Evolutionary conservation across 306 rosid species (phyloP).

Genomic region (Echinosophora koreensis): DNA sequence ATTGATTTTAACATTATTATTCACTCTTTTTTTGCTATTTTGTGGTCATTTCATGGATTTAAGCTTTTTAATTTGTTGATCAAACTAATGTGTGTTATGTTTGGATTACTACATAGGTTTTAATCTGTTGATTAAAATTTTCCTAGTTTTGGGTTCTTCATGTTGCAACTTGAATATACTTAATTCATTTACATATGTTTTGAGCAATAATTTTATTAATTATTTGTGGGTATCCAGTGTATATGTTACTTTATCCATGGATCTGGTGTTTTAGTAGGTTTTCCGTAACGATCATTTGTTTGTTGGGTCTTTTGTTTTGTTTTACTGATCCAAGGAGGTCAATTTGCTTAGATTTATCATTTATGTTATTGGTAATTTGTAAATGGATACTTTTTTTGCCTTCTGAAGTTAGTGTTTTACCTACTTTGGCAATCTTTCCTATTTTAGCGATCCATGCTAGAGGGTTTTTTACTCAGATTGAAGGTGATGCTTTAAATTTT

Average conservation of each 20-base stretch:
- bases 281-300: constrained; percentile 21
- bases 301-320: constrained; percentile 19
- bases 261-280: constrained; percentile 57
- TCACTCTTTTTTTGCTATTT: neutral
- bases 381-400: neutral
- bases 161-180: constrained; percentile 29
- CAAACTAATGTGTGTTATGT: neutral
- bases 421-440: neutral
- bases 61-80: neutral
- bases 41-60: neutral
- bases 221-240: constrained; percentile 46
- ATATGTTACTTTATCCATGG: constrained; percentile 56
- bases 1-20: neutral
- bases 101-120: neutral
- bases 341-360: constrained; percentile 31
- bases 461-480: constrained; percentile 28
- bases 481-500: neutral
- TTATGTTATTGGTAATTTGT: neutral
- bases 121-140: neutral
- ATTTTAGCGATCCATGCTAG: constrained; percentile 2
- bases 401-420: constrained; percentile 1
- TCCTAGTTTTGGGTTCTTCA: neutral
- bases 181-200: neutral
- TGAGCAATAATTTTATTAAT: constrained; percentile 9
- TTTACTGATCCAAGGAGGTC: constrained; percentile 1